Evolutionary conservation across 371 early-diverging fungal genomes (phyloP), one percentile per base, ranked within the genome.

Genomic region (Mucor plumbeus): DNA sequence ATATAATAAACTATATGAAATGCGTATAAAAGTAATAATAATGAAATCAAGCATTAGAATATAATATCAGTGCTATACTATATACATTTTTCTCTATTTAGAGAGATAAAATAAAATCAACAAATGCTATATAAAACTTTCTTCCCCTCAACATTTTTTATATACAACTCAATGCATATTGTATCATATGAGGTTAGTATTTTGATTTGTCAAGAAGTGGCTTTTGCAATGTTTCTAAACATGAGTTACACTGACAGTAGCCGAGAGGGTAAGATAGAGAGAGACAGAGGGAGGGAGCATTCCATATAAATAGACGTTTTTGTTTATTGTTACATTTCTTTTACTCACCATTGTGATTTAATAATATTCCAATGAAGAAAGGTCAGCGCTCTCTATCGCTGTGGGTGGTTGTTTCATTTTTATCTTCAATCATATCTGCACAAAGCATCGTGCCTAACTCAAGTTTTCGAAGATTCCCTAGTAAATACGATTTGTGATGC

Each of bases 241-340:
- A 17, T 6, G 7, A n/a, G 44, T 44, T 44, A 44, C 44, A 44
- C 44, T 44, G n/a, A 7, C n/a, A 44, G 44, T 44, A 44, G n/a
- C 4, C n/a, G 44, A 44, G 44, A 17, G 5, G 1, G 3, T 1
- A 26, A 26, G 26, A 26, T 26, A 26, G 26, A 26, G 26, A 26
- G 26, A 3, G 3, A 26, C 26, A 26, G 26, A 26, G 26, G 26
- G 3, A 26, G 1, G 26, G 26, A 6, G 7, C n/a, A 17, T 17
- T 17, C 8, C n/a, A 44, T 44, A 17, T 44, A 44, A 44, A 44
- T 15, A 17, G 44, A n/a, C 6, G 0, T 7, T 11, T 17, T 44
- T 44, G 44, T 44, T 44, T 44, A 44, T 17, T 44, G 44, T 44
- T 44, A n/a, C 44, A 44, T 17, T 44, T 44, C 44, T 44, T 44